Conservation (phyloP, 108 stramenopile species). For the Conticribra weissflogii region DNA sequence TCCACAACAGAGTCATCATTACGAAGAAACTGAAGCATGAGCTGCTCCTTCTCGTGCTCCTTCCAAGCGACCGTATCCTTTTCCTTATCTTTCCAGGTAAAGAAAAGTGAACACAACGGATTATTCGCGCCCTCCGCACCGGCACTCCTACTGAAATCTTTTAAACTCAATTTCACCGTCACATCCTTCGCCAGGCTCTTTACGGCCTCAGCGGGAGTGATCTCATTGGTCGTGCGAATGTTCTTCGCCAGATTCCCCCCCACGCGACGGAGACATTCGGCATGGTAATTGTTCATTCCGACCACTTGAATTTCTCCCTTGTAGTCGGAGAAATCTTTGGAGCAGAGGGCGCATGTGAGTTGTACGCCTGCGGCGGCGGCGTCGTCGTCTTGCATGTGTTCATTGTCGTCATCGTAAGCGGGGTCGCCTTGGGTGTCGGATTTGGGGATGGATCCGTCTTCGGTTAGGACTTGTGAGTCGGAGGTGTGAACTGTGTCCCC, state of each 20-base stretch:
- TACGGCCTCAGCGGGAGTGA: constrained; percentile 18
- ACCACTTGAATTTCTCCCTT: constrained; percentile 28
- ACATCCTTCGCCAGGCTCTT: constrained; percentile 4
- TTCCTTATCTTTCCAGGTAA: constrained; percentile 20
- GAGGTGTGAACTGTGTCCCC: too few species aligned
- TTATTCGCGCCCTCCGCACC: too few species aligned
- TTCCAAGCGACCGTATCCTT: neutral
- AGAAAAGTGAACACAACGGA: constrained; percentile 17
- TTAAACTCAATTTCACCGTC: constrained; percentile 14
- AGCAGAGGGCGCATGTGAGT: constrained; percentile 12
- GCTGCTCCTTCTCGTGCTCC: constrained; percentile 4
- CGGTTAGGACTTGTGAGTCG: too few species aligned
- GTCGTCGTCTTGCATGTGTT: too few species aligned
- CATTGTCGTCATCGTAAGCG: too few species aligned
- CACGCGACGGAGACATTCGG: constrained; percentile 16
- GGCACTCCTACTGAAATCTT: neutral
- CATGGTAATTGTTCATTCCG: constrained; percentile 20
- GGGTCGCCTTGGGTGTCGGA: too few species aligned
- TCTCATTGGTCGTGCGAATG: too few species aligned
- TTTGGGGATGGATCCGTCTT: too few species aligned
- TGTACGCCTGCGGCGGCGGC: too few species aligned
- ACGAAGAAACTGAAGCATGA: constrained; percentile 15
- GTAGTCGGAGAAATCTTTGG: constrained; percentile 12
- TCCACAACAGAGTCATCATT: constrained; percentile 17
- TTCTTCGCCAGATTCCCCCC: constrained; percentile 1